phyloP scores from a whole-genome alignment of 106 monocot species.

The Cymbidium sinense region DNA sequence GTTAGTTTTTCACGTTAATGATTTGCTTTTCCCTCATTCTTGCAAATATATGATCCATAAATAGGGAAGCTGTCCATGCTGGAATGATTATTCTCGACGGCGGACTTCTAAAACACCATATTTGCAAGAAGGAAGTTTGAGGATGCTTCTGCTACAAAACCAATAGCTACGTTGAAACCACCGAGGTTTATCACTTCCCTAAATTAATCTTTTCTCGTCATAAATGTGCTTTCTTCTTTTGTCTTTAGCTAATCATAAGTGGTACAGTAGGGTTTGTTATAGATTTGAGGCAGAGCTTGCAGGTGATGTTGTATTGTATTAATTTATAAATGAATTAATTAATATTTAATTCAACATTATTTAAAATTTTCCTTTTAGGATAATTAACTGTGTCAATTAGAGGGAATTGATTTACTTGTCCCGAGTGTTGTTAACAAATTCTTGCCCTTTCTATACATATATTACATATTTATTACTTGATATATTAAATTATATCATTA shows the following conservation, averaged over 20 bases:
- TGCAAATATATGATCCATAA: constrained; percentile 76
- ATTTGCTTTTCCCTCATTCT: neutral
- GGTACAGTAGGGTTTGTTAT: too few relatives aligned
- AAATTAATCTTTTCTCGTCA: neutral
- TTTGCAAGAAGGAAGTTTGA: constrained; percentile 52
- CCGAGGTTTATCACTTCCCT: neutral
- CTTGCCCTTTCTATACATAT: too few relatives aligned
- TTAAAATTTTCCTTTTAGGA: too few relatives aligned
- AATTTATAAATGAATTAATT: neutral
- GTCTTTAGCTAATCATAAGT: neutral
- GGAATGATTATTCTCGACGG: constrained; percentile 92
- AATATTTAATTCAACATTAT: neutral
- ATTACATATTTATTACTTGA: too few relatives aligned
- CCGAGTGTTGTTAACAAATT: too few relatives aligned
- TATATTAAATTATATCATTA: too few relatives aligned
- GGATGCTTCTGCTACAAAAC: neutral
- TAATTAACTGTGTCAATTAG: too few relatives aligned
- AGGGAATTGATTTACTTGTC: too few relatives aligned
- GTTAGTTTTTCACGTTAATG: neutral
- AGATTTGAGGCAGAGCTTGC: neutral
- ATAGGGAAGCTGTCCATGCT: constrained; percentile 80
- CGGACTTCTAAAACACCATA: constrained; percentile 89
- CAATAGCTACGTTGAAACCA: neutral
- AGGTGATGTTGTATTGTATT: neutral
- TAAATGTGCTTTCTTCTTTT: neutral